Evolutionary conservation across 2,329 filamentous ascomycete species (phyloP).

Genomic region (Penicillium rolfsii): DNA sequence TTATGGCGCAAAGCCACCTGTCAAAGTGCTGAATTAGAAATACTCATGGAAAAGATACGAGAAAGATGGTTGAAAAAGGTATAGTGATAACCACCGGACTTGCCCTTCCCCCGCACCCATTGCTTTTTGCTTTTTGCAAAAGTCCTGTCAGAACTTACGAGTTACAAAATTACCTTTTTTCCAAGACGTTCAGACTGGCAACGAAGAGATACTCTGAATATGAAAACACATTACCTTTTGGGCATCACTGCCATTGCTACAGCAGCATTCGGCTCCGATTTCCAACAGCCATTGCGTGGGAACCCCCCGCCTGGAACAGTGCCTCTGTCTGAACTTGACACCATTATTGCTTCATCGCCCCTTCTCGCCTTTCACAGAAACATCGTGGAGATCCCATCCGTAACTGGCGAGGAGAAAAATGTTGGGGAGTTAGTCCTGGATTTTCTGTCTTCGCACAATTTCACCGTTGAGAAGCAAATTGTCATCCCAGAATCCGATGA

Average conservation of each 20-base stretch:
- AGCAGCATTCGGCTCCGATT: background rate
- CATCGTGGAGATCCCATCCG: conserved; percentile 6
- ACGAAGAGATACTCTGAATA: background rate
- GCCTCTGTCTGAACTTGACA: background rate
- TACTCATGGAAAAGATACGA: too few species aligned
- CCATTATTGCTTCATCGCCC: conserved; percentile 1
- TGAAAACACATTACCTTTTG: background rate
- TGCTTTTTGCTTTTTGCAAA: background rate
- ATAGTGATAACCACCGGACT: too few species aligned
- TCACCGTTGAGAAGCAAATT: background rate
- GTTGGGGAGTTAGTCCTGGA: background rate
- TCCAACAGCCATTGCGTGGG: background rate
- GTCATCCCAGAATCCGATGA: background rate
- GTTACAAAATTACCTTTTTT: background rate
- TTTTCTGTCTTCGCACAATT: conserved; percentile 1
- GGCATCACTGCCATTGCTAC: background rate
- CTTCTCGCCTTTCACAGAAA: background rate
- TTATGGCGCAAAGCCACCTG: too few species aligned
- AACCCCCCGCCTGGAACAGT: background rate
- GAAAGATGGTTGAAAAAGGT: too few species aligned
- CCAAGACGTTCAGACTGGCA: background rate
- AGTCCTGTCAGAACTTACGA: background rate
- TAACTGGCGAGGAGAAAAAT: background rate
- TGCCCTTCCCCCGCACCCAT: background rate
- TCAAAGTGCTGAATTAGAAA: too few species aligned